Percentiles rank a stretch among this genome's conserved stretches.
Conservation (phyloP, 805 yeast species). For the Metschnikowia lachancei region DNA sequence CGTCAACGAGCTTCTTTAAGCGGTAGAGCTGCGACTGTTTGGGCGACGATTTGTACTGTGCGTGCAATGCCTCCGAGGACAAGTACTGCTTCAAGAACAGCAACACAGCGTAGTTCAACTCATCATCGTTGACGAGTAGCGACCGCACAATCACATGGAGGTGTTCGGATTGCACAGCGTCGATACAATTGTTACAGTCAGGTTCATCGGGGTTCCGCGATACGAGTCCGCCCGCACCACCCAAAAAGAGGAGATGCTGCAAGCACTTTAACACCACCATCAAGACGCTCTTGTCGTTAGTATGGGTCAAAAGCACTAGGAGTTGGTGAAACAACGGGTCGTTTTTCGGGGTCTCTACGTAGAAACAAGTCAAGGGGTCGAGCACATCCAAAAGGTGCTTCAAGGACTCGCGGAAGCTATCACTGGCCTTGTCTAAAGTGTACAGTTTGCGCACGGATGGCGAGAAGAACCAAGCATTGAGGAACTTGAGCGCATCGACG, state of each 20-base stretch:
- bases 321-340: slow-evolving; percentile 65
- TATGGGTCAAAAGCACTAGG: slow-evolving; percentile 46
- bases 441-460: slow-evolving; percentile 10
- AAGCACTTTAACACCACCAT: slow-evolving; percentile 72
- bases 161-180: slow-evolving; percentile 33
- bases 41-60: slow-evolving; percentile 26
- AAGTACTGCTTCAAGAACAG: slow-evolving; percentile 82
- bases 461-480: slow-evolving; percentile 31
- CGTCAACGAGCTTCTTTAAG: slow-evolving; percentile 49
- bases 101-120: slow-evolving; percentile 66
- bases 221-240: slow-evolving; percentile 21
- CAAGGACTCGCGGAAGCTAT: slow-evolving; percentile 54
- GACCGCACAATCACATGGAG: slow-evolving; percentile 57
- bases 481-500: slow-evolving; percentile 43
- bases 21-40: slow-evolving; percentile 35
- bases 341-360: slow-evolving; percentile 68
- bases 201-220: slow-evolving; percentile 12
- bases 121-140: slow-evolving; percentile 66
- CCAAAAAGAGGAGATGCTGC: slow-evolving; percentile 64
- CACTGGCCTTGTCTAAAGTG: slow-evolving; percentile 24
- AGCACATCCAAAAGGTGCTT: slow-evolving; percentile 72
- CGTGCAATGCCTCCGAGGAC: slow-evolving; percentile 52
- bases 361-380: slow-evolving; percentile 80
- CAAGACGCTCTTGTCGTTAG: slow-evolving; percentile 67
- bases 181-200: slow-evolving; percentile 43